These are phyloP conservation scores for Cucurbita argyrosperma DNA, from an alignment of 306 rosid genomes.

Conservation along the genomic window DNA sequence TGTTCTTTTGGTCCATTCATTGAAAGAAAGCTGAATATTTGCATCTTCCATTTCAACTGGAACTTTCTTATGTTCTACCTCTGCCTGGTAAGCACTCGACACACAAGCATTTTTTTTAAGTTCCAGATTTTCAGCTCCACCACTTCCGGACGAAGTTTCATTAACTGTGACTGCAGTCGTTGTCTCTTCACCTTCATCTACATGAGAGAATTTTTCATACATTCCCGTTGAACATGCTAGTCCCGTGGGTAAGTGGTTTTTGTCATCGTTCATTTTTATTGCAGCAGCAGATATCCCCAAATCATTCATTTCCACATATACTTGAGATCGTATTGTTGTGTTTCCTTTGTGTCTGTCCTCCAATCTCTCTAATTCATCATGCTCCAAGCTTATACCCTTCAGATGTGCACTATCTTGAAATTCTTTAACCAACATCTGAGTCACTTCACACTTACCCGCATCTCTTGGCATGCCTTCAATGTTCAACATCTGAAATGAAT, in stretches of 20 bases:
- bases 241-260: slow-evolving; percentile 14
- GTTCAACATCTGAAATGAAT: slow-evolving; percentile 21
- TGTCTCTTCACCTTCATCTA: slow-evolving; percentile 16
- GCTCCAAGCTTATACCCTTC: slow-evolving; percentile 9
- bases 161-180: slow-evolving; percentile 6
- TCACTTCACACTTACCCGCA: slow-evolving; percentile 12
- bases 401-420: slow-evolving; percentile 9
- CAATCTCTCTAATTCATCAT: slow-evolving; percentile 11
- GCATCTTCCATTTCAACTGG: slow-evolving; percentile 19
- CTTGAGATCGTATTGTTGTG: slow-evolving; percentile 12
- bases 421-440: slow-evolving; percentile 16
- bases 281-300: slow-evolving; percentile 10
- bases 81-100: slow-evolving; percentile 12
- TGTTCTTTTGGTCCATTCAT: slow-evolving; percentile 15
- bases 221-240: slow-evolving; percentile 12
- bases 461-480: slow-evolving; percentile 13
- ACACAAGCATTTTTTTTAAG: slow-evolving; percentile 9
- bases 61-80: slow-evolving; percentile 8
- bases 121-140: slow-evolving; percentile 13
- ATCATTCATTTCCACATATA: slow-evolving; percentile 12
- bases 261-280: slow-evolving; percentile 13
- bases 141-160: slow-evolving; percentile 22
- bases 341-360: slow-evolving; percentile 13
- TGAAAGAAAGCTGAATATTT: slow-evolving; percentile 12
- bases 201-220: slow-evolving; percentile 19